Percentiles rank a stretch among this genome's conserved stretches.
These are phyloP conservation scores for Solanum hybrid DNA, from an alignment of 305 asterid species.

Conservation along the genomic window DNA sequence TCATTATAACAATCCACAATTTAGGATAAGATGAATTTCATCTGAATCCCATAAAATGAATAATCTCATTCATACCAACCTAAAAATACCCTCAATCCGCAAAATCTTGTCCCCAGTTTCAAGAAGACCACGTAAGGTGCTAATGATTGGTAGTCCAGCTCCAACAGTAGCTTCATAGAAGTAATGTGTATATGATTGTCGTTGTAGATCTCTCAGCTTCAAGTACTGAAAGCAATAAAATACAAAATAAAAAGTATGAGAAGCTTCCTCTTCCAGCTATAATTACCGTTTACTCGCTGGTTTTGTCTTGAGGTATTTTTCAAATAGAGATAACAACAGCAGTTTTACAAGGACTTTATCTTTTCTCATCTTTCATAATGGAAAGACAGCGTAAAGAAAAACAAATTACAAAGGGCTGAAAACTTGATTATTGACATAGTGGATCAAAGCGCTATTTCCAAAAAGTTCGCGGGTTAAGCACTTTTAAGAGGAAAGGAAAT, in stretches of 20 bases:
- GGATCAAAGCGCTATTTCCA: background rate
- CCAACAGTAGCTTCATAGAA: constrained; percentile 99
- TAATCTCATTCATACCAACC: constrained; percentile 31
- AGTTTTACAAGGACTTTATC: background rate
- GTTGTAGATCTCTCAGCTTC: constrained; percentile 88
- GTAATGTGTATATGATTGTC: constrained; percentile 86
- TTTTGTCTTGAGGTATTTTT: background rate
- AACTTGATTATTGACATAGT: background rate
- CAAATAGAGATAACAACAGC: background rate
- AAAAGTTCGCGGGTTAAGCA: too few relatives aligned
- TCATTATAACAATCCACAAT: background rate
- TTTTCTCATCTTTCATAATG: background rate
- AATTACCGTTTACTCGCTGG: background rate
- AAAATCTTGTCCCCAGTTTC: constrained; percentile 96
- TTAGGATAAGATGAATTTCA: background rate
- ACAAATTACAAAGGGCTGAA: background rate
- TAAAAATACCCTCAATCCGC: constrained; percentile 88
- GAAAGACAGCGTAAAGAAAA: background rate
- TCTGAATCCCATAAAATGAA: background rate
- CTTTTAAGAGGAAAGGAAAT: background rate
- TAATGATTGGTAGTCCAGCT: constrained; percentile 96
- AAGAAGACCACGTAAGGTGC: constrained; percentile 85
- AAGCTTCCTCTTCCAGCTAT: background rate
- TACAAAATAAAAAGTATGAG: background rate
- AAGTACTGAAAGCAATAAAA: constrained; percentile 43